Base-by-base conservation (phyloP, 2,329 filamentous ascomycete genomes). In the Alternaria longipes region DNA sequence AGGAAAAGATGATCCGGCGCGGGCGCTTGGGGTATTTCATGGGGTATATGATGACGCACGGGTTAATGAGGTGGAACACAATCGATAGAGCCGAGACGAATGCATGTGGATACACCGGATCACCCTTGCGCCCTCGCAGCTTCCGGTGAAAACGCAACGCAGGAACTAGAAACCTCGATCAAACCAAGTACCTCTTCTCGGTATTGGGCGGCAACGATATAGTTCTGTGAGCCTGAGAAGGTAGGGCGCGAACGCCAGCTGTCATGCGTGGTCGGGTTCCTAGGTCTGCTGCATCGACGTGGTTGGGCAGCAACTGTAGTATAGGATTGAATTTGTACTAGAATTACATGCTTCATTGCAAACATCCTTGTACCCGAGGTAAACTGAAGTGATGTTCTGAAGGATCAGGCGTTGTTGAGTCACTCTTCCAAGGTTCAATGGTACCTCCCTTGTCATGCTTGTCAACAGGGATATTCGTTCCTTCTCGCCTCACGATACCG, bases 11-110 rank as follows among this genome's bases (percentile, higher is more conserved):
- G 56, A 61, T 59, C 69, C 64, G 66, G 69, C 71, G 75, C 75
- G 57, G 75, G 75, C 75, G 69, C 70, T 69, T 74, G 73, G 67
- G 62, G 55, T 63, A 59, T 51, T 51, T 42, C 22, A 60, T 56
- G 54, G 57, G 62, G 62, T 61, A 59, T 65, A 68, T 61, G 67
- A 75, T 75, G 70, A 75, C 69, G 62, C 63, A 65, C 56, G 65
- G 45, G 60, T 51, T 67, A 59, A 66, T 60, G 70, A 62, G 63
- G 46, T 59, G 56, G 60, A 65, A 54, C 67, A 62, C 40, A 56
- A 22, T 55, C 32, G 36, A 62, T 46, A 59, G 52, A 49, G 56
- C 59, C 57, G 61, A 53, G 61, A 66, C 62, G 67, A 60, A 60
- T 65, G 65, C 54, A 63, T 64, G 71, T 64, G 65, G 65, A 58